A percentile compares a stretch with the other conserved stretches of the same genome.
These are phyloP conservation scores for Pseudogymnoascus verrucosus DNA, from an alignment of 2,329 filamentous ascomycete species.

Conservation along the genomic window DNA sequence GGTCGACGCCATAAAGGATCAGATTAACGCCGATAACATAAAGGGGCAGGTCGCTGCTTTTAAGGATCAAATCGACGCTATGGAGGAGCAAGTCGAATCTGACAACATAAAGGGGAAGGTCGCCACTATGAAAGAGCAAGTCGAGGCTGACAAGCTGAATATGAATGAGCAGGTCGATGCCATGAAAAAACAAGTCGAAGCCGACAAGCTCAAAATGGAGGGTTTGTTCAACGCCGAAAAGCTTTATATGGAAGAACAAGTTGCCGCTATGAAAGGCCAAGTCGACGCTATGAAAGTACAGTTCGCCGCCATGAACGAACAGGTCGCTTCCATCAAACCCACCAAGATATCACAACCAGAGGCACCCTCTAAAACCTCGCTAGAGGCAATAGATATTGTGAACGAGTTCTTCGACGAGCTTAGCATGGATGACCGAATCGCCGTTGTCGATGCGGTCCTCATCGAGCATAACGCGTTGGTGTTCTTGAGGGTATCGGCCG, in stretches of 20 bases:
- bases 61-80: too few relatives aligned
- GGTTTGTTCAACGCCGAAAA: neutral
- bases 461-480: neutral
- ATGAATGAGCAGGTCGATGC: neutral
- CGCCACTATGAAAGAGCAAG: too few relatives aligned
- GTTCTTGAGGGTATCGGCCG: neutral
- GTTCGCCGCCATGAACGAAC: neutral
- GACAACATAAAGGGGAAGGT: too few relatives aligned
- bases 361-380: too few relatives aligned
- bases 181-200: neutral
- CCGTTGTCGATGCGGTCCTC: neutral
- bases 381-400: neutral
- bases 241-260: neutral
- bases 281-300: neutral
- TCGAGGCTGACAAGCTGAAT: too few relatives aligned
- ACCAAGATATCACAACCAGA: neutral
- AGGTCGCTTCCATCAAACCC: neutral
- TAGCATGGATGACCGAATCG: neutral
- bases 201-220: neutral
- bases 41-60: too few relatives aligned
- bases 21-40: too few relatives aligned
- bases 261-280: neutral
- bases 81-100: too few relatives aligned
- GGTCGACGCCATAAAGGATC: too few relatives aligned
- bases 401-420: neutral